Evolutionary conservation across 2,329 filamentous ascomycete species (phyloP).

Genomic region (Decorospora gaudefroyi): DNA sequence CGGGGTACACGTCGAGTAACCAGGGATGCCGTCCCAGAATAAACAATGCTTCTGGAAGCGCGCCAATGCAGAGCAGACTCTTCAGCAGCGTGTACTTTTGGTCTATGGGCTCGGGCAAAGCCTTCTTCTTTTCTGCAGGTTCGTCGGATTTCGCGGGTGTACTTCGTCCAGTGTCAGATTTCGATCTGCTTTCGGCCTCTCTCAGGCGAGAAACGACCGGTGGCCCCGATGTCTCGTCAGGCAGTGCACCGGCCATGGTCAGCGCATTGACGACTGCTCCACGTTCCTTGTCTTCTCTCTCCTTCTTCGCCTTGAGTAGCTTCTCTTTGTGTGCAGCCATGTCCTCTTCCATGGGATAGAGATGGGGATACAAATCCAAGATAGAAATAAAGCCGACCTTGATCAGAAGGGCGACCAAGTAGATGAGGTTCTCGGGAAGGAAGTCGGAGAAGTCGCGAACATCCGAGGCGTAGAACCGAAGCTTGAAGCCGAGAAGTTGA

Average conservation of each 20-base stretch:
- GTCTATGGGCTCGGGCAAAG: conserved; percentile 74
- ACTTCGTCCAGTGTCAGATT: conserved; percentile 52
- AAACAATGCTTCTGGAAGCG: conserved; percentile 88
- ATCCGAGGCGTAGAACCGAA: conserved; percentile 88
- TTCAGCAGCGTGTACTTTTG: conserved; percentile 86
- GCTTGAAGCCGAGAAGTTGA: conserved; percentile 93
- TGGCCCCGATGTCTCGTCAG: conserved; percentile 72
- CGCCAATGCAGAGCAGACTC: conserved; percentile 86
- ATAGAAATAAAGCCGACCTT: conserved; percentile 97
- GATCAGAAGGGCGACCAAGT: conserved; percentile 86
- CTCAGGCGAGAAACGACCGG: conserved; percentile 50
- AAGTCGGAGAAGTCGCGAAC: conserved; percentile 75
- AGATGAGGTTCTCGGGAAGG: conserved; percentile 89
- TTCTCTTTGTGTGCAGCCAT: conserved; percentile 76
- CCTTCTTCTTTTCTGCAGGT: conserved; percentile 51
- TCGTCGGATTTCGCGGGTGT: conserved; percentile 50
- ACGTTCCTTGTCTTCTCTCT: conserved; percentile 72
- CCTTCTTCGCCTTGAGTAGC: conserved; percentile 66
- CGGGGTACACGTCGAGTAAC: conserved; percentile 82
- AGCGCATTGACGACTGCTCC: conserved; percentile 78
- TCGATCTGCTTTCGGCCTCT: conserved; percentile 60
- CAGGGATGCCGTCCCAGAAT: conserved; percentile 91
- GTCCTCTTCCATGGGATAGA: conserved; percentile 80
- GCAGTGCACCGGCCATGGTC: conserved; percentile 80
- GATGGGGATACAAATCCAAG: conserved; percentile 85